Evolutionary conservation across 768 basidiomycete genomes (phyloP), one percentile per base, ranked within the genome.

Genomic region (Pholiota molesta): DNA sequence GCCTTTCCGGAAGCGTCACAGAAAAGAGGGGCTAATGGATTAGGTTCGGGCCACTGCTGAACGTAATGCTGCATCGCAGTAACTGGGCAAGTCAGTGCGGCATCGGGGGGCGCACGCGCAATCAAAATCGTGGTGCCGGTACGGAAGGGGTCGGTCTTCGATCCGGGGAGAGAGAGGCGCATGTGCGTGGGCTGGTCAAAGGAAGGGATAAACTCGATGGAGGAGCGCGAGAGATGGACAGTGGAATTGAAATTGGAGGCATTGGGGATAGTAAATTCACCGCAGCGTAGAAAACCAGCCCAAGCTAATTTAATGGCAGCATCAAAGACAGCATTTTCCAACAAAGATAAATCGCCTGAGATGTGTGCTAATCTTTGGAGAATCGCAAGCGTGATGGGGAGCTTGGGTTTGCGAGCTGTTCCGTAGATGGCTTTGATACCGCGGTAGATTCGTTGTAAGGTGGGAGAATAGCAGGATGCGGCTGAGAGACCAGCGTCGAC

Each of bases 71-170:
- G 51, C 0, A 66, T 42, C 1, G 66, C 57, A 0, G 23, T 5
- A 1, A 67, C 66, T 0, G 61, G 31, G 44, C 66, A 67, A 2
- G 58, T 60, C 4, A 26, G 16, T 37, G 13, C 10, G 23, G 10
- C 0, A 35, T 58, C 5, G 44, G 2, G 6, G 55, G 52, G 19
- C 26, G 58, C 45, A 3, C 39, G 23, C 10, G 57, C 39, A 16
- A 67, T 62, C 16, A 57, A 44, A 13, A 67, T 59, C 2, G 64
- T 42, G 26, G 59, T 61, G 29, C 63, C 65, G 11, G 39, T 55
- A 7, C 74, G 63, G 58, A 78, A 79, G 1, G 75, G 75, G 65
- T 78, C 74, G 5, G 75, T 77, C 57, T 79, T 79, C 1, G 77
- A 79, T 1, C 68, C 63, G 5, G 76, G 74, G 0, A 79, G 66